These are phyloP conservation scores for Irpex sp. DNA, from an alignment of 1,284 basidiomycete species.

Conservation along the genomic window DNA sequence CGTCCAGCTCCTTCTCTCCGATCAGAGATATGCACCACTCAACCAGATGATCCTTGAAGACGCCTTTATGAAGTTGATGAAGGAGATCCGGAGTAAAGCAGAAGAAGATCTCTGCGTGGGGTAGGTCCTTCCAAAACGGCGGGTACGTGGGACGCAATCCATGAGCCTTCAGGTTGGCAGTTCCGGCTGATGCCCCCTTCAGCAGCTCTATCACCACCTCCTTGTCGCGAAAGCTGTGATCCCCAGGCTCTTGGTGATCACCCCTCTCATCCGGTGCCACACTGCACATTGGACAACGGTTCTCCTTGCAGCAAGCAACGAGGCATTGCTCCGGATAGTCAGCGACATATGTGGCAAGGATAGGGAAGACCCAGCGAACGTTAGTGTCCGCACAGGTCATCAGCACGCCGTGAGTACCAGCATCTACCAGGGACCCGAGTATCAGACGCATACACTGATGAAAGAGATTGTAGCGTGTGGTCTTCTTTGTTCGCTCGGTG, in stretches of 20 bases:
- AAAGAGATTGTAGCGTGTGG: constrained; percentile 22
- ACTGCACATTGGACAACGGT: constrained; percentile 16
- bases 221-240: not conserved
- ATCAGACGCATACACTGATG: constrained; percentile 26
- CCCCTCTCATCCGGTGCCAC: constrained; percentile 14
- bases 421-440: constrained; percentile 16
- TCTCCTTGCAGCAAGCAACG: constrained; percentile 16
- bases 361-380: constrained; percentile 18
- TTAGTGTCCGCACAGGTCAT: constrained; percentile 24
- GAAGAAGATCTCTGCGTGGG: constrained; percentile 16
- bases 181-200: not conserved
- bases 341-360: constrained; percentile 24
- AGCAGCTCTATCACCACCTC: not conserved
- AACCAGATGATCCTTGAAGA: constrained; percentile 29
- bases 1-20: constrained; percentile 21
- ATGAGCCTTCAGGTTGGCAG: not conserved
- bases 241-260: not conserved
- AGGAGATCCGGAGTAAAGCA: constrained; percentile 25
- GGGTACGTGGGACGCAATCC: constrained; percentile 15
- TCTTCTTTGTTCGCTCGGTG: constrained; percentile 11
- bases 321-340: constrained; percentile 25
- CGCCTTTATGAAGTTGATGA: constrained; percentile 27
- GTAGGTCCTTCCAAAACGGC: constrained; percentile 26
- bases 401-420: constrained; percentile 17
- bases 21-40: constrained; percentile 21